phyloP scores from a whole-genome alignment of 2,329 filamentous ascomycete genomes.

The Trichoderma citrinoviride region DNA sequence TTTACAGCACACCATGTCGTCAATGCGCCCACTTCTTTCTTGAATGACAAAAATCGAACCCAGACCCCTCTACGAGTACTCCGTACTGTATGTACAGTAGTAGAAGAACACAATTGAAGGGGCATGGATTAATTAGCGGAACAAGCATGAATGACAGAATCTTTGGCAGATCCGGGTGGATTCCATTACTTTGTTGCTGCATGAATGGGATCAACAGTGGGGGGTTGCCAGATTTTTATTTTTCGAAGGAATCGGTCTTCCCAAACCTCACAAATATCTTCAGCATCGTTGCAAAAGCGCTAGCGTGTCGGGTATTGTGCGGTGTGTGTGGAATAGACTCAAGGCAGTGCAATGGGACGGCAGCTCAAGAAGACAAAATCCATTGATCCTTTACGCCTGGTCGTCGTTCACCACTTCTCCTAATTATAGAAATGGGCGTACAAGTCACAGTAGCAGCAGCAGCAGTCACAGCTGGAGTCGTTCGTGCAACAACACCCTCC shows the following conservation, averaged over 20 bases:
- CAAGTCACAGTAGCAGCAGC: background rate
- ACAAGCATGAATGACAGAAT: background rate
- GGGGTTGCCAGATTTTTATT: too few species aligned
- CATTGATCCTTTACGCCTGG: background rate
- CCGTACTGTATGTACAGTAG: too few species aligned
- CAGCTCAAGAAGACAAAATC: background rate
- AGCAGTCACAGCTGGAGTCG: too few species aligned
- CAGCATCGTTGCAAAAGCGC: background rate
- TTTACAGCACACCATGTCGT: constrained; percentile 6
- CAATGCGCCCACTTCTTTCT: background rate
- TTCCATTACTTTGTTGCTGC: background rate
- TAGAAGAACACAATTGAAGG: background rate
- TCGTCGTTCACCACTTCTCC: background rate
- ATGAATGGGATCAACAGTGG: background rate
- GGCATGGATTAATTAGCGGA: background rate
- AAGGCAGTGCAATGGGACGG: background rate
- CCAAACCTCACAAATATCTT: too few species aligned
- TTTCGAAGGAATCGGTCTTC: too few species aligned
- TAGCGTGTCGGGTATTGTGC: background rate
- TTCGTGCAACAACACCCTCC: background rate
- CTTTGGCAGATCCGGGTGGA: constrained; percentile 12
- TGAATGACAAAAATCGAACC: too few species aligned
- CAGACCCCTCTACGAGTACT: background rate
- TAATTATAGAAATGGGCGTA: background rate
- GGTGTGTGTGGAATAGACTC: constrained; percentile 13